Evolutionary conservation across 805 yeast genomes (phyloP).

Genomic region (Candida qinlingensis): DNA sequence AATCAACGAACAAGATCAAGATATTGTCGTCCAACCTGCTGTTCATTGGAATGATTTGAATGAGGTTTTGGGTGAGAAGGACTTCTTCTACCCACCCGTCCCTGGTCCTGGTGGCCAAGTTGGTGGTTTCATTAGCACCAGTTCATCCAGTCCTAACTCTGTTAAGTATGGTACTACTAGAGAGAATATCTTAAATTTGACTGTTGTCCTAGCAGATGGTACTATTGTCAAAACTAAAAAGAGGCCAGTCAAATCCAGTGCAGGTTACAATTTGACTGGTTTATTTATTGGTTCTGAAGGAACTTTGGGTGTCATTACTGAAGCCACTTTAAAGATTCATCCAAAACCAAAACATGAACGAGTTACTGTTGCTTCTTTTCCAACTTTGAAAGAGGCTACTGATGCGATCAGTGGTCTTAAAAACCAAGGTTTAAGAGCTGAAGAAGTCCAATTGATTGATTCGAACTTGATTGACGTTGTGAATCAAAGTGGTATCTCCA

Average conservation of each 20-base stretch:
- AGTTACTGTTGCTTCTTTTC: conserved; percentile 63
- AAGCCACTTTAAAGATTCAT: conserved; percentile 66
- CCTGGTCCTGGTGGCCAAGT: conserved; percentile 78
- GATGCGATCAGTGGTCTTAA: conserved; percentile 54
- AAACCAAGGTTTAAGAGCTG: conserved; percentile 53
- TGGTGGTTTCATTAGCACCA: conserved; percentile 75
- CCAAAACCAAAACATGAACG: conserved; percentile 57
- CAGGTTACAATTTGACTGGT: conserved; percentile 74
- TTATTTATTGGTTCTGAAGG: conserved; percentile 75
- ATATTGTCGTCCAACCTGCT: conserved; percentile 73
- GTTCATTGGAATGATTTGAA: conserved; percentile 72
- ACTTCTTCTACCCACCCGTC: conserved; percentile 67
- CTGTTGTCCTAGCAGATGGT: conserved; percentile 78
- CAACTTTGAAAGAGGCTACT: conserved; percentile 66
- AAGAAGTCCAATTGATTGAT: conserved; percentile 69
- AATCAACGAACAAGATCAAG: conserved; percentile 60
- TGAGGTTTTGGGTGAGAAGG: conserved; percentile 41
- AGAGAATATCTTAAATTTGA: conserved; percentile 61
- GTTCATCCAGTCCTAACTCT: conserved; percentile 78
- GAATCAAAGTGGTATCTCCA: conserved; percentile 48
- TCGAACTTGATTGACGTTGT: conserved; percentile 61
- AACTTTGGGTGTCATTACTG: conserved; percentile 72
- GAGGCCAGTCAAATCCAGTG: conserved; percentile 71
- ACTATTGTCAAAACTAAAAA: conserved; percentile 66
- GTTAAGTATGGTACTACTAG: conserved; percentile 75